Conservation (phyloP, 1,139 yeast species). For the Arxiozyma telluris region DNA sequence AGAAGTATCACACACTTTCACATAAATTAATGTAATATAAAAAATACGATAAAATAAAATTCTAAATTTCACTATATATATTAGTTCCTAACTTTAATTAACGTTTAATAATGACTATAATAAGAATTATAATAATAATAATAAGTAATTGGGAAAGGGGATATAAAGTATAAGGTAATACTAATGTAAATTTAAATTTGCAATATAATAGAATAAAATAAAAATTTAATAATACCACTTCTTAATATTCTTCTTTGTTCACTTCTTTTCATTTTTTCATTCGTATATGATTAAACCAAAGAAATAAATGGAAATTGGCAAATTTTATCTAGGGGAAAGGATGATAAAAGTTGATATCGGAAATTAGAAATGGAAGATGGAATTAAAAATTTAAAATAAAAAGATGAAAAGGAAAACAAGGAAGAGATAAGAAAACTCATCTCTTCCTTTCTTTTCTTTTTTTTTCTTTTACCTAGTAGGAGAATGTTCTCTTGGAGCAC, state of each 20-base stretch:
- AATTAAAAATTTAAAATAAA: not conserved
- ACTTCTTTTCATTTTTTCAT: too few species aligned
- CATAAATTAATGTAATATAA: not conserved
- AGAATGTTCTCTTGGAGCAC: constrained; percentile 42
- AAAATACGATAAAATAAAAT: too few species aligned
- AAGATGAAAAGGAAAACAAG: not conserved
- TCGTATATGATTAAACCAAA: not conserved
- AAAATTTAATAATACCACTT: not conserved
- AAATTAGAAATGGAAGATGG: not conserved
- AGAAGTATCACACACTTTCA: not conserved
- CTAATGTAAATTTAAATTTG: not conserved
- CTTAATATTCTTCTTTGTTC: not conserved
- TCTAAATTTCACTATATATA: not conserved
- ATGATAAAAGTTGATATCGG: not conserved
- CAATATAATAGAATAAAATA: too few species aligned
- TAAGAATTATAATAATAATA: too few species aligned
- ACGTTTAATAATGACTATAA: not conserved
- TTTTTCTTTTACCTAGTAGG: constrained; percentile 36
- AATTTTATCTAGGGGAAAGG: not conserved
- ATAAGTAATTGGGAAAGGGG: not conserved
- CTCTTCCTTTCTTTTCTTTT: not conserved
- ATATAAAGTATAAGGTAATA: not conserved
- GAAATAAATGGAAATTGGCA: not conserved
- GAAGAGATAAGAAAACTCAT: not conserved
- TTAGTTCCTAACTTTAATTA: not conserved